Conservation (phyloP, 2,329 filamentous ascomycete genomes). For the Diaporthe longicolla region DNA sequence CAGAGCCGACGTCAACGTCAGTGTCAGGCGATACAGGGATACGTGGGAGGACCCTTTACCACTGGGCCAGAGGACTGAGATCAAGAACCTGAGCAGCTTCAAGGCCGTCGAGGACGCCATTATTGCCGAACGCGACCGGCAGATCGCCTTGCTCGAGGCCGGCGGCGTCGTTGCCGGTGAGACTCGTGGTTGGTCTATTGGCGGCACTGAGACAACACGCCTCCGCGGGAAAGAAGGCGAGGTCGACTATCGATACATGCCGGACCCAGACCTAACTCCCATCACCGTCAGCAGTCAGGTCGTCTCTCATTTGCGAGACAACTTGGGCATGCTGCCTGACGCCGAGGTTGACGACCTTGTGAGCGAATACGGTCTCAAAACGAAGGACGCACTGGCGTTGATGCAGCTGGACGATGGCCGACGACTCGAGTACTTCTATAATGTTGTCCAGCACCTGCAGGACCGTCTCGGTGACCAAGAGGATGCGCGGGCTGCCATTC, state of each 20-base stretch:
- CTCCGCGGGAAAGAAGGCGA: conserved; percentile 95
- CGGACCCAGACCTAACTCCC: conserved; percentile 90
- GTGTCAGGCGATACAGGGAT: conserved; percentile 75
- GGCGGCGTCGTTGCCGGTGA: conserved; percentile 85
- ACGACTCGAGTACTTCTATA: conserved; percentile 85
- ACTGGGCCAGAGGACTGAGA: conserved; percentile 91
- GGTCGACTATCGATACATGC: conserved; percentile 99
- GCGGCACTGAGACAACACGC: conserved; percentile 83
- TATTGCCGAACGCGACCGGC: conserved; percentile 88
- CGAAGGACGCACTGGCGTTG: conserved; percentile 88
- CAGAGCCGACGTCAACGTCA: conserved; percentile 95
- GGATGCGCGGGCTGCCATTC: conserved; percentile 56
- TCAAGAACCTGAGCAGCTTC: conserved; percentile 96
- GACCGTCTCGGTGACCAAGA: conserved; percentile 42
- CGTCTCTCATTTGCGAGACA: conserved; percentile 72
- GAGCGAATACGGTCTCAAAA: conserved; percentile 74
- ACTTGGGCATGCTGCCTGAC: conserved; percentile 81
- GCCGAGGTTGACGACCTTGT: conserved; percentile 75
- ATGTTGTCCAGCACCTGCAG: conserved; percentile 68
- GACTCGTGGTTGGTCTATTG: conserved; percentile 93
- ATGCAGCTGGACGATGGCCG: conserved; percentile 83
- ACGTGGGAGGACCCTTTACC: conserved; percentile 45
- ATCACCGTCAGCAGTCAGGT: conserved; percentile 81
- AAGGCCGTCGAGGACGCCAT: conserved; percentile 97
- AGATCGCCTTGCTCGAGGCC: conserved; percentile 83